Percentiles rank a stretch among this genome's conserved stretches.
Evolutionary conservation across 78 protist species (phyloP).

Genomic region (Trichosphaerium sp.): DNA sequence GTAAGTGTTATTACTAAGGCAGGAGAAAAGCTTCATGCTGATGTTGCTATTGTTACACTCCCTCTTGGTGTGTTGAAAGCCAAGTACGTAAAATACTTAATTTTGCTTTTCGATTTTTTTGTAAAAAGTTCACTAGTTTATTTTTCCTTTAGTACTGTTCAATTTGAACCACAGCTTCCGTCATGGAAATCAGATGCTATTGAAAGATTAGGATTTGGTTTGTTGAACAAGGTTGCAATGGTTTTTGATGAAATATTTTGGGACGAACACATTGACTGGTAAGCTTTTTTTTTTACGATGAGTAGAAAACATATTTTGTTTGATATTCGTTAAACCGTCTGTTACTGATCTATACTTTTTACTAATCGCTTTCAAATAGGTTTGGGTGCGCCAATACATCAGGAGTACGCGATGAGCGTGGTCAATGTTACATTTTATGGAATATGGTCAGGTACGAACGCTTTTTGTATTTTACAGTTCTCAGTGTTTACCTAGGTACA

Average conservation of each 20-base stretch:
- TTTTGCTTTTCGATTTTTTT: too few relatives aligned
- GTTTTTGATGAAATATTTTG: neutral
- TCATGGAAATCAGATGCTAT: neutral
- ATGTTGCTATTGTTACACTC: slow-evolving; percentile 11
- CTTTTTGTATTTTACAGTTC: neutral
- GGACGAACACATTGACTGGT: neutral
- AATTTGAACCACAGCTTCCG: slow-evolving; percentile 22
- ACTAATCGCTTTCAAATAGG: too few relatives aligned
- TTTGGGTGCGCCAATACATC: too few relatives aligned
- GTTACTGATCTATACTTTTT: too few relatives aligned
- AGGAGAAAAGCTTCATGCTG: neutral
- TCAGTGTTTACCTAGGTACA: neutral
- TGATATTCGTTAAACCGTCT: neutral
- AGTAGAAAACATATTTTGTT: neutral
- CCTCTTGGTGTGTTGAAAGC: neutral
- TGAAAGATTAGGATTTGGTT: slow-evolving; percentile 21
- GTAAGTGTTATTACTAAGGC: neutral
- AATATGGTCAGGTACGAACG: neutral
- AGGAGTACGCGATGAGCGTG: neutral
- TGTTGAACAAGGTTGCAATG: slow-evolving; percentile 12
- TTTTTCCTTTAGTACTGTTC: neutral
- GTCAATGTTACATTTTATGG: neutral
- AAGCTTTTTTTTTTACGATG: neutral
- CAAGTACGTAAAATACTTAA: neutral
- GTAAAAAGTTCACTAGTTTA: neutral